Conservation (phyloP, 208 protist species). For the Leishmania arabica region DNA sequence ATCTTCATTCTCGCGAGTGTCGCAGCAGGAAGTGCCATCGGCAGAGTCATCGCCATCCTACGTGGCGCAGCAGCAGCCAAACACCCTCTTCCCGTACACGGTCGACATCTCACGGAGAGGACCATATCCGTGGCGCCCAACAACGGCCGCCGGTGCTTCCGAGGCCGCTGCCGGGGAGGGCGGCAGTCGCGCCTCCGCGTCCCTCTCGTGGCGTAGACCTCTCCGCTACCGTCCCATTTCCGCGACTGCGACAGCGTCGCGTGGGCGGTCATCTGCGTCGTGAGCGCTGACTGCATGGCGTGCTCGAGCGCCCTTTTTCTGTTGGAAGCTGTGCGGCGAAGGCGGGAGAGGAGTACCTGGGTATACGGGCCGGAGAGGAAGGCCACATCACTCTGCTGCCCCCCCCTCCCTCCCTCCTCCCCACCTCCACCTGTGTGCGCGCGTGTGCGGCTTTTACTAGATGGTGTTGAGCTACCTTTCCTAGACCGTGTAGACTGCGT, state of each 20-base stretch:
- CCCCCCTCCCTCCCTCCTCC: neutral
- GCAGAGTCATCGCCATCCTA: constrained; percentile 25
- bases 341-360: neutral
- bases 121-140: neutral
- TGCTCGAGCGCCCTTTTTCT: neutral
- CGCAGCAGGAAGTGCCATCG: constrained; percentile 26
- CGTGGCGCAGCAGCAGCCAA: constrained; percentile 10
- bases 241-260: neutral
- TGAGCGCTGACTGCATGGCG: neutral
- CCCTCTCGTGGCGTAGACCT: constrained; percentile 21
- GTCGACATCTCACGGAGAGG: neutral
- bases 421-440: neutral
- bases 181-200: neutral
- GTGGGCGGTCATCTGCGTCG: neutral
- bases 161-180: neutral
- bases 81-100: neutral
- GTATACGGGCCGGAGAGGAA: neutral
- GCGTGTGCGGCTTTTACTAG: neutral
- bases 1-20: constrained; percentile 32
- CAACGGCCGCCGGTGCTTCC: neutral
- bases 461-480: neutral
- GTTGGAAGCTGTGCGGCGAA: too few species aligned
- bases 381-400: neutral
- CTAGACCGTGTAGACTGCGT: neutral
- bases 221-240: constrained; percentile 16